Percentiles rank a stretch among this genome's conserved stretches.
Conservation (phyloP, 2,329 filamentous ascomycete genomes). For the Fonsecaea erecta region DNA sequence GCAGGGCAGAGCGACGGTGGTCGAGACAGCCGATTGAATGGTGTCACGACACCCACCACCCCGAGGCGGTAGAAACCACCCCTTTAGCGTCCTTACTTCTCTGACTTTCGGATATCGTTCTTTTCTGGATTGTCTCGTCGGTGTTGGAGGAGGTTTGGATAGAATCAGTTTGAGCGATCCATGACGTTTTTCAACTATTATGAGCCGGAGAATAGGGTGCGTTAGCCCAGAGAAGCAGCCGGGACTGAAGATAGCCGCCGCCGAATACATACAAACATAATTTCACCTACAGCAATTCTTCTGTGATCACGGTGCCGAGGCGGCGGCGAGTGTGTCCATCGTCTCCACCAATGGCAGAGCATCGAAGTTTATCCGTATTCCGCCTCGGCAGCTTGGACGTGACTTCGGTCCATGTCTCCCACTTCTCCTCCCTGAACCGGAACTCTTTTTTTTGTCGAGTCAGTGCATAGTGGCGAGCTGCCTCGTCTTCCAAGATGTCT, state of each 20-base stretch:
- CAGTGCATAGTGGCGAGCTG: background rate
- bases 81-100: background rate
- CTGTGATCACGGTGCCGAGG: background rate
- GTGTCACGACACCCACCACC: conserved; percentile 31
- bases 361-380: background rate
- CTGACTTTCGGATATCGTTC: background rate
- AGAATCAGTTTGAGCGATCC: conserved; percentile 6
- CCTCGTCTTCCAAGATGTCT: background rate
- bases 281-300: background rate
- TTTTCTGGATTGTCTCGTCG: background rate
- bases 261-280: background rate
- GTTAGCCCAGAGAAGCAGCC: background rate
- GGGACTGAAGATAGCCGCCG: conserved; percentile 3
- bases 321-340: background rate
- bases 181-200: conserved; percentile 3
- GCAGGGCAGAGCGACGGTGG: conserved; percentile 21
- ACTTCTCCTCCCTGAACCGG: background rate
- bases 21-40: conserved; percentile 25
- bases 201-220: background rate
- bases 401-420: background rate
- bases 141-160: background rate
- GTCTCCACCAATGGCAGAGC: background rate
- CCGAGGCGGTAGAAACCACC: conserved; percentile 20
- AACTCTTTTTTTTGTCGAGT: background rate
- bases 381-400: background rate